Evolutionary conservation across 345 rosid genomes (phyloP).

Genomic region (Euphorbia pulcherrima): DNA sequence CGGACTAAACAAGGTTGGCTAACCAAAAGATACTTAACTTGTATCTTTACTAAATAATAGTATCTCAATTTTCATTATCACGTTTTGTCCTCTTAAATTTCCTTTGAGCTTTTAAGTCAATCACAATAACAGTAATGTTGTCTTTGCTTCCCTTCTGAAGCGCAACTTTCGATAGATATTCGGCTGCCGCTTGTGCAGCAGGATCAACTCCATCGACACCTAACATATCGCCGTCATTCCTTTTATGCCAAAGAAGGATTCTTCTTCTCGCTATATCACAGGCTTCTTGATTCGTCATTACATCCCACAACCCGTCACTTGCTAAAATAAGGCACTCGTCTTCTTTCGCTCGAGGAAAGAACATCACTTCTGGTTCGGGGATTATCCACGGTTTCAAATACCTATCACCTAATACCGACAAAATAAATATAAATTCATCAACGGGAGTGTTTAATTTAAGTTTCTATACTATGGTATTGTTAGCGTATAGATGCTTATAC

Average conservation of each 20-base stretch:
- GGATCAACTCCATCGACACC: constrained; percentile 47
- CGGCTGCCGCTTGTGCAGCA: constrained; percentile 77
- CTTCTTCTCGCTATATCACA: constrained; percentile 58
- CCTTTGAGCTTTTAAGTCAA: constrained; percentile 66
- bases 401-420: constrained; percentile 49
- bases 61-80: not conserved
- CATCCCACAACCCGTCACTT: constrained; percentile 84
- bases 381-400: constrained; percentile 71
- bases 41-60: not conserved
- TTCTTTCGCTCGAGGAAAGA: constrained; percentile 51
- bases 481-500: constrained; percentile 32
- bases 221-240: constrained; percentile 35
- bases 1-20: constrained; percentile 4
- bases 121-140: constrained; percentile 64
- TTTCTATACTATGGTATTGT: too few relatives aligned
- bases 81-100: constrained; percentile 48
- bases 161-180: constrained; percentile 59
- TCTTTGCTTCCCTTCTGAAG: constrained; percentile 77
- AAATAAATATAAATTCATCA: not conserved
- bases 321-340: constrained; percentile 77
- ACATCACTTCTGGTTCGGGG: constrained; percentile 65
- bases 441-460: not conserved
- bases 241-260: constrained; percentile 63
- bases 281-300: constrained; percentile 61
- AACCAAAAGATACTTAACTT: too few relatives aligned